Evolutionary conservation across 2,329 filamentous ascomycete genomes (phyloP), one percentile per base, ranked within the genome.

Genomic region (Shiraia sp.): DNA sequence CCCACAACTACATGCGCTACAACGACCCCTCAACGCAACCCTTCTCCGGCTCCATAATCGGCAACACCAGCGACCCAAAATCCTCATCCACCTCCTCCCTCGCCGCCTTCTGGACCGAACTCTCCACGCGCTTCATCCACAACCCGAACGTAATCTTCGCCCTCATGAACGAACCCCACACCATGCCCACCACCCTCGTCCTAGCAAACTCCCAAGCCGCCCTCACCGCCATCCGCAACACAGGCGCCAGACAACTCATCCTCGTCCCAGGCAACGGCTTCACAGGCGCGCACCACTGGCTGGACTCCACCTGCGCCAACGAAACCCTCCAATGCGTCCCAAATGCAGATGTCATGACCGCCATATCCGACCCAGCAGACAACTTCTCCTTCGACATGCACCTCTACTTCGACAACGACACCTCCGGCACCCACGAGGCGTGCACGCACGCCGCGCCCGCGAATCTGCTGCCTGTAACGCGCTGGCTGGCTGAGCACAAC

Each of bases 1-100:
- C 75, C 2, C 76, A 79, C 62, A 79, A 77, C 56, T 60, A 79
- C 54, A 79, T 79, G 76, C 51, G 53, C 25, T 79, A 79, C 59
- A 78, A 78, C 49, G 68, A 79, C 51, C 76, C 76, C 1, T 73
- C 69, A 13, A 65, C 68, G 22, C 76, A 79, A 53, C 76, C 77
- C 3, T 70, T 61, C 40, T 72, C 69, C 6, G 76, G 76, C 28
- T 74, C 71, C 50, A 68, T 79, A 9, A 79, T 79, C 47, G 76
- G 76, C 16, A 71, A 78, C 56, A 59, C 65, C 0, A 63, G 66
- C 1, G 74, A 80, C 61, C 40, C 67, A 0, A 69, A 61, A 3
- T 71, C 76, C 9, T 73, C 75, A 9, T 75, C 74, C 3, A 77
- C 74, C 7, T 69, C 63, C 15, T 68, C 77, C 43, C 76, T 79